These are phyloP conservation scores for Paxillus rubicundulus DNA, from an alignment of 768 basidiomycete species.

Conservation along the genomic window DNA sequence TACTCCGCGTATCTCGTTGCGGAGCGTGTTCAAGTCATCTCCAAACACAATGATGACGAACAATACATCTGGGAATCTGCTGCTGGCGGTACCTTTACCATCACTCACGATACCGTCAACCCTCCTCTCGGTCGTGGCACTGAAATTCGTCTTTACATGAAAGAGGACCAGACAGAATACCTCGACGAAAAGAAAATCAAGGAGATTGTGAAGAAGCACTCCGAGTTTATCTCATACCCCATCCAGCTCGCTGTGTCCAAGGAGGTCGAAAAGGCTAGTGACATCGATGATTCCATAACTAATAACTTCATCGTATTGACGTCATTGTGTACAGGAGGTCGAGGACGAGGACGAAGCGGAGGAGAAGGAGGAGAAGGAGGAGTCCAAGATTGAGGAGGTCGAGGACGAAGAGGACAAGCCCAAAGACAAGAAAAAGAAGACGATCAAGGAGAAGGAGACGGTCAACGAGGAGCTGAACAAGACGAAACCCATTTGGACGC, in stretches of 20 bases:
- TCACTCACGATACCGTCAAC: slow-evolving; percentile 90
- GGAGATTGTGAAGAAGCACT: slow-evolving; percentile 99
- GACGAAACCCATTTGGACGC: slow-evolving; percentile 99
- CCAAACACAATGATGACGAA: slow-evolving; percentile 99
- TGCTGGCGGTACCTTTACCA: slow-evolving; percentile 98
- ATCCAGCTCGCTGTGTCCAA: slow-evolving; percentile 98
- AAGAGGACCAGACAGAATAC: slow-evolving; percentile 99
- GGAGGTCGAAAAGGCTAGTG: slow-evolving; percentile 94
- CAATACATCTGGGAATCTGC: slow-evolving; percentile 99
- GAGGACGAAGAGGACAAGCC: slow-evolving; percentile 81
- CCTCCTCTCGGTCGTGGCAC: slow-evolving; percentile 91
- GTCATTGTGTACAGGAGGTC: slow-evolving; percentile 59
- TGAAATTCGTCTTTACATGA: slow-evolving; percentile 88
- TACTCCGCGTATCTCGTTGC: slow-evolving; percentile 99
- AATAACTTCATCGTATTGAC: slow-evolving; percentile 1
- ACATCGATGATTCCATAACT: background rate
- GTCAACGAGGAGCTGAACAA: slow-evolving; percentile 99
- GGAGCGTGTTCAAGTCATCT: slow-evolving; percentile 96
- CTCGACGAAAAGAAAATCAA: slow-evolving; percentile 99
- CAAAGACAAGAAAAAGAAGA: slow-evolving; percentile 93
- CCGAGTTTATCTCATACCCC: slow-evolving; percentile 99
- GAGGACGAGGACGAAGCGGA: slow-evolving; percentile 77
- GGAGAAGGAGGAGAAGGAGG: slow-evolving; percentile 63
- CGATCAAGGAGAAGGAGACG: slow-evolving; percentile 82
- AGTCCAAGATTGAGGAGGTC: slow-evolving; percentile 79